Evolutionary conservation across 805 yeast species (phyloP), one percentile per base, ranked within the genome.

Genomic region (Kuraishia piskuri): DNA sequence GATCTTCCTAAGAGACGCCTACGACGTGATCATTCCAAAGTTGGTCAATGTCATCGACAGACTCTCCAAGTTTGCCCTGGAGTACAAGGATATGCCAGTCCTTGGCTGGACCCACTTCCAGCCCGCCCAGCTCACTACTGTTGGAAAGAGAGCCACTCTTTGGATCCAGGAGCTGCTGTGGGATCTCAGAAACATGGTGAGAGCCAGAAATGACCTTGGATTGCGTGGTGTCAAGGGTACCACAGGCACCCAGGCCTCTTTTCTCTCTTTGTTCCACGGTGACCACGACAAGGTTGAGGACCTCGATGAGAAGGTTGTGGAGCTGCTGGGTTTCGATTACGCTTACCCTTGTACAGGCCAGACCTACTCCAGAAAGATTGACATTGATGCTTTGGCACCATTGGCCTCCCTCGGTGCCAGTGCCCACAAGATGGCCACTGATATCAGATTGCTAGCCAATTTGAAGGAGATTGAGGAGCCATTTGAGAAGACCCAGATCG

Each of bases 61-160:
- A 71, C 77, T 94, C 68, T 72, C 90, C 56, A 75, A 87, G 68
- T 94, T 94, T 70, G 98, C 99, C 49, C 68, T 90, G 58, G 83
- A 88, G 70, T 82, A 92, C 78, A 94, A 94, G 75, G 98, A 94
- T 70, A 72, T 91, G 72, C 98, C 99, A 40, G 97, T 91, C 48
- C 79, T 94, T 60, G 99, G 99, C 37, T 94, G 98, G 98, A 94
- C 99, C 54, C 99, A 94, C 73, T 94, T 94, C 83, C 99, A 94
- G 77, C 99, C 99, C 17, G 99, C 99, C 52, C 99, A 94, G 76
- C 82, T 94, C 69, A 92, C 98, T 61, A 94, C 99, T 36, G 96
- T 94, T 58, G 99, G 99, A 70, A 94, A 94, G 78, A 86, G 99
- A 74, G 95, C 96, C 54, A 90, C 97, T 48, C 77, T 94, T 66